Evolutionary conservation across 257 asterid genomes (phyloP), one percentile per base, ranked within the genome.

Genomic region (Solanum okadae): DNA sequence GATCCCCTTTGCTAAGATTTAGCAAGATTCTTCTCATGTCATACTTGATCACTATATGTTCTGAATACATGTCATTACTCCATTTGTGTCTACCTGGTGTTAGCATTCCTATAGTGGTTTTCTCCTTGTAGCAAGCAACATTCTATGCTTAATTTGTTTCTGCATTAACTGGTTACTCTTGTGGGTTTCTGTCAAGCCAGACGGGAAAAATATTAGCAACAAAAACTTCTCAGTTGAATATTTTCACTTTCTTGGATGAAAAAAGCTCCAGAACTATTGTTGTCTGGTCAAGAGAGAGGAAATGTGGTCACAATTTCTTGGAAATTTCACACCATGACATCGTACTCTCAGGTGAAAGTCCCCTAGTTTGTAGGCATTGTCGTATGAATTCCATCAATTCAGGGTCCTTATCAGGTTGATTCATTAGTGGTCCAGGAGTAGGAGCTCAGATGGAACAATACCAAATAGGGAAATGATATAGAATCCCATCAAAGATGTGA

Each of bases 201-300:
- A 95, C 92, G 98, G 98, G 90, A 94, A 90, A 90, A 82, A 88
- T 86, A 92, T 75, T 96, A 91, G 98, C 98, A 77, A 91, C 98
- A 76, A 98, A 95, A 5, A 93, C 95, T 15, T 94, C 94, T 90
- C 95, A 94, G 86, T 61, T 97, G 89, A 97, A 94, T 92, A 91
- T 97, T 85, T 90, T 95, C 93, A 93, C 91, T 89, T 91, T 90
- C 75, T 84, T 91, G 44, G 93, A 92, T 84, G 94, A 91, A 94
- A 93, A 93, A 97, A 92, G 91, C 86, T 96, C 88, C 97, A 95
- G 88, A 96, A 44, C 52, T 13, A 44, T 13, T 44, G 6, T 44
- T 44, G 0, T 44, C 52, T 44, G 2, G 18, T 44, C 52, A 12
- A 44, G 52, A 44, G 52, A 12, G 18, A 44, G 52, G 18, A 44